Evolutionary conservation across 2,329 filamentous ascomycete genomes (phyloP).

Genomic region (Fusarium odoratissimum): DNA sequence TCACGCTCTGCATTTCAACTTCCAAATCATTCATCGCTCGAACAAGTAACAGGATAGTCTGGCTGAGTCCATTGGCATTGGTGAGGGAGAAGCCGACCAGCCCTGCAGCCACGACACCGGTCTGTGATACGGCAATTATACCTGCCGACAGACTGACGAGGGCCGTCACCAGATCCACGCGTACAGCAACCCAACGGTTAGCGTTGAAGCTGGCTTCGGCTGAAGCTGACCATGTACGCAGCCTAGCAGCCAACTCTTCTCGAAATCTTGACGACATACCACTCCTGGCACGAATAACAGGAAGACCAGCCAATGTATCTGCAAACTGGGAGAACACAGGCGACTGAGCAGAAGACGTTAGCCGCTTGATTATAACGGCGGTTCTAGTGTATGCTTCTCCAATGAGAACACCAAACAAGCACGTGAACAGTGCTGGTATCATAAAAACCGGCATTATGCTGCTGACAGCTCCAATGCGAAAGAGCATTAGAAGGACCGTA

Average conservation of each 20-base stretch:
- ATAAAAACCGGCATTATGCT: conserved; percentile 65
- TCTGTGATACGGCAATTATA: conserved; percentile 62
- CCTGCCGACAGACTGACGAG: conserved; percentile 64
- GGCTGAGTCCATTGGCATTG: conserved; percentile 65
- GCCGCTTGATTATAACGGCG: conserved; percentile 59
- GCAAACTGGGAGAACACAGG: conserved; percentile 69
- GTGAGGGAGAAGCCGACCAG: conserved; percentile 67
- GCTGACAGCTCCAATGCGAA: conserved; percentile 60
- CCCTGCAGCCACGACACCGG: conserved; percentile 60
- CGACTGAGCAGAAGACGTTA: conserved; percentile 60
- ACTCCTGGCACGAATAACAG: conserved; percentile 63
- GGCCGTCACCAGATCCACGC: conserved; percentile 65
- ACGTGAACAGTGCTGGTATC: conserved; percentile 59
- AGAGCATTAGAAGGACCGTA: conserved; percentile 55
- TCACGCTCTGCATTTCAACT: conserved; percentile 66
- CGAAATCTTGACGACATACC: conserved; percentile 62
- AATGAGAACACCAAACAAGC: conserved; percentile 57
- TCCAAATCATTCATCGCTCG: conserved; percentile 67
- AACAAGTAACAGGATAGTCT: conserved; percentile 63
- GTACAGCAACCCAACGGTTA: conserved; percentile 68
- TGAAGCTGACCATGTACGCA: conserved; percentile 60
- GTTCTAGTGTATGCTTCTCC: conserved; percentile 64
- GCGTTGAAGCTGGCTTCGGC: conserved; percentile 64
- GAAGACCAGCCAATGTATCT: conserved; percentile 62
- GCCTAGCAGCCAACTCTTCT: conserved; percentile 61